A percentile compares a stretch with the other conserved stretches of the same genome.
These are phyloP conservation scores for Trypanosomatidae sp. DNA, from an alignment of 208 protist genomes.

Conservation along the genomic window DNA sequence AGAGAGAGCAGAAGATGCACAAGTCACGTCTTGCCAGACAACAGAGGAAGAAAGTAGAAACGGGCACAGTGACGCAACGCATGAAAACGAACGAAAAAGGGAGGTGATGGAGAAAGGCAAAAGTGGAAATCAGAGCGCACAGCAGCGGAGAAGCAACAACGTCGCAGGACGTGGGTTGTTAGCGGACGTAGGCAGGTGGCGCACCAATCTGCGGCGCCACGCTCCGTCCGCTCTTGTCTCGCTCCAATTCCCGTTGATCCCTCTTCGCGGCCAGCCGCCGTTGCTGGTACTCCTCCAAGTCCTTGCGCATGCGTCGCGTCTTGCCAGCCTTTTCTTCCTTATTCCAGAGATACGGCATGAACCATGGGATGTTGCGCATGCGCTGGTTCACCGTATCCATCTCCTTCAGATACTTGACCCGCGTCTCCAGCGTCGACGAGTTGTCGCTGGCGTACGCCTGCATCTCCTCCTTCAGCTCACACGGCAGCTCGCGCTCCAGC, in stretches of 20 bases:
- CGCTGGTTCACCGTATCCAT: conserved; percentile 90
- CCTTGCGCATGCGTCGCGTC: conserved; percentile 68
- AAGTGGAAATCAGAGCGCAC: neutral
- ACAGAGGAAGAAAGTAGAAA: neutral
- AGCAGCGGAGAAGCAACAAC: neutral
- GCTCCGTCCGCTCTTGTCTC: conserved; percentile 36
- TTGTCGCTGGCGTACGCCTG: conserved; percentile 67
- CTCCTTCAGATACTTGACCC: conserved; percentile 91
- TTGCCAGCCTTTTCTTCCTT: conserved; percentile 87
- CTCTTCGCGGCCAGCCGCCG: conserved; percentile 34
- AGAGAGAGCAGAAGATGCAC: neutral
- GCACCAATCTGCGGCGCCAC: conserved; percentile 66
- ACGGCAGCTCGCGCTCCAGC: conserved; percentile 79
- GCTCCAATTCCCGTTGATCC: conserved; percentile 16
- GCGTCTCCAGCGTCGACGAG: conserved; percentile 65
- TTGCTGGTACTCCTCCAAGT: conserved; percentile 74
- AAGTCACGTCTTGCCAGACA: neutral
- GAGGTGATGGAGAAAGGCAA: neutral
- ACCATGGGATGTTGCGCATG: conserved; percentile 91
- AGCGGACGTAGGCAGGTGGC: conserved; percentile 80
- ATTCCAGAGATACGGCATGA: conserved; percentile 93
- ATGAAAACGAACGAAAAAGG: neutral
- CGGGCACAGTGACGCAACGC: neutral
- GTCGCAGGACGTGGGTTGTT: neutral
- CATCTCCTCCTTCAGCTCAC: conserved; percentile 67